Percentiles rank a stretch among this genome's conserved stretches.
These are phyloP conservation scores for Pseudofabraea citricarpa DNA, from an alignment of 2,329 filamentous ascomycete genomes.

Conservation along the genomic window DNA sequence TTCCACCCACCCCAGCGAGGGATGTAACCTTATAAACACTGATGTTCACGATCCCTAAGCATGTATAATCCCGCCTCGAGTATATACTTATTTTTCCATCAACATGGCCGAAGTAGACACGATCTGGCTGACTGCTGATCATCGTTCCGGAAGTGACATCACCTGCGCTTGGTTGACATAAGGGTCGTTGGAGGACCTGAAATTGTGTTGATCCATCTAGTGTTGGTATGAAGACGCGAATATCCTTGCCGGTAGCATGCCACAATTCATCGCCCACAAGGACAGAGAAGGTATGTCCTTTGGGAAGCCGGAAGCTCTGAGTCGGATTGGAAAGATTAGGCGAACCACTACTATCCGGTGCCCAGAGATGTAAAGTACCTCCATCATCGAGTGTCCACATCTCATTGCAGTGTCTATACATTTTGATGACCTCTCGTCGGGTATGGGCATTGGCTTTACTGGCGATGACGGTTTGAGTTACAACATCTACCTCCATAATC, in stretches of 20 bases:
- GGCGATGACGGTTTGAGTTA: conserved; percentile 63
- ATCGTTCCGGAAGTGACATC: conserved; percentile 83
- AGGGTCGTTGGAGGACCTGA: conserved; percentile 66
- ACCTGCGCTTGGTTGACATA: conserved; percentile 68
- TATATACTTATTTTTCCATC: conserved; percentile 97
- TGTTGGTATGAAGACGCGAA: conserved; percentile 77
- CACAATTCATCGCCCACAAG: conserved; percentile 81
- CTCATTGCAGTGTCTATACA: conserved; percentile 81
- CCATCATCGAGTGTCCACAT: conserved; percentile 93
- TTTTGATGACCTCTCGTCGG: conserved; percentile 74
- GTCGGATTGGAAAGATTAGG: conserved; percentile 70
- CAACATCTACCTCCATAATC: conserved; percentile 81
- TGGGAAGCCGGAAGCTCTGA: conserved; percentile 72
- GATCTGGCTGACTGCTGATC: conserved; percentile 68
- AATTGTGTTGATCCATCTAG: conserved; percentile 64
- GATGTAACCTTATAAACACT: conserved; percentile 95
- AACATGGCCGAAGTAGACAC: conserved; percentile 83
- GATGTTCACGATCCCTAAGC: conserved; percentile 75
- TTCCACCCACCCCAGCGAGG: conserved; percentile 71
- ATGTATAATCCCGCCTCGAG: conserved; percentile 67
- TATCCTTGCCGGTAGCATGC: conserved; percentile 82
- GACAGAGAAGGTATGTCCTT: conserved; percentile 83
- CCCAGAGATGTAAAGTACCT: conserved; percentile 84
- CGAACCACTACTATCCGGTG: conserved; percentile 63
- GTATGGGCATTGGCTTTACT: conserved; percentile 70